Base-by-base conservation (phyloP, 768 basidiomycete genomes). In the Mycena amicta region DNA sequence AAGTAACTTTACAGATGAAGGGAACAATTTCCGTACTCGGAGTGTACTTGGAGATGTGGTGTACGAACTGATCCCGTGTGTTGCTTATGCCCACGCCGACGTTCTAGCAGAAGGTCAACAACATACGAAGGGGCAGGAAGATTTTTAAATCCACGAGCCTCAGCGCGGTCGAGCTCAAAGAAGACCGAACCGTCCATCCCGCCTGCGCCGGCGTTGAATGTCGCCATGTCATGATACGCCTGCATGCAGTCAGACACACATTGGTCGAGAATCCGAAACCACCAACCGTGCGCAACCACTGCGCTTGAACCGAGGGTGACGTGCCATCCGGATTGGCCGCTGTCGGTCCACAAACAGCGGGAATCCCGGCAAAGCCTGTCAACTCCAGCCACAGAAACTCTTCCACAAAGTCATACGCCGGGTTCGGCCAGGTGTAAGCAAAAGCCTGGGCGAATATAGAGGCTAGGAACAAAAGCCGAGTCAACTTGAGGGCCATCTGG, bases 191-290 rank as follows among this genome's bases (percentile, higher is more conserved):
- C 57, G 25, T 59, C 57, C 3, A 59, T 29, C 18, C 57, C 57
- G 4, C 57, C 57, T 12, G 50, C 47, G 11, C 57, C 57, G 5
- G 52, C 11, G 20, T 54, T 54, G 23, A 50, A 47, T 12, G 57
- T 54, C 13, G 57, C 57, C 46, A 54, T 50, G 33, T 59, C 57
- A 26, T 59, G 57, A 50, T 59, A 59, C 18, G 57, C 57, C 57
- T 59, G 11, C 3, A 18, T 12, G 11, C 18, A n/a, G 20, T 49
- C 25, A 57, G 29, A 20, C 5, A 28, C 22, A 16, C 6, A 45
- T n/a, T 45, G 13, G 43, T 8, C 8, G 6, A 45, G 43, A 13
- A 23, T 13, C 22, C 22, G 8, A 15, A 8, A n/a, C 13, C 29
- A 39, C 41, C 5, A 25, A 60, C 59, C 26, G 54, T 56, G 27